Conservation (phyloP, 176 grass and related monocot genomes). For the Panicum miliaceum region DNA sequence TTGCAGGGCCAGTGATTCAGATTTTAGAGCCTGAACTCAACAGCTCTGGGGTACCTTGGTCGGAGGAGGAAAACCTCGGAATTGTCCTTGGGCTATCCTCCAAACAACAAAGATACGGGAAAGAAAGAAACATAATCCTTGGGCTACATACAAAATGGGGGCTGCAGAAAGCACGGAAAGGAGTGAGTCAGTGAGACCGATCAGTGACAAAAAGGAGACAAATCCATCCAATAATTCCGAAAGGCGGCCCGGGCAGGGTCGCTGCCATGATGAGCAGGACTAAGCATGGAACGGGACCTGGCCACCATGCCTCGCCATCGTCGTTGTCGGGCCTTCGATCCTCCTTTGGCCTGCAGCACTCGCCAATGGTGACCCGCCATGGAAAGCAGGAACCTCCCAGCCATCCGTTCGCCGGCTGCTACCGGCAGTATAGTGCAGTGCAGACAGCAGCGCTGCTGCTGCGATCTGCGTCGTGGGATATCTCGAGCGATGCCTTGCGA, state of each 20-base stretch:
- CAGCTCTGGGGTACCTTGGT: neutral
- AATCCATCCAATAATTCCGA: slow-evolving; percentile 6
- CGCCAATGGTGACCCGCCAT: slow-evolving; percentile 8
- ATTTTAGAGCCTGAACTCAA: neutral
- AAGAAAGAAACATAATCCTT: neutral
- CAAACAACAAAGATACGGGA: neutral
- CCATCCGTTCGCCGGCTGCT: neutral
- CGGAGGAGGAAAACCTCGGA: neutral
- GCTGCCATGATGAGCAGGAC: slow-evolving; percentile 21
- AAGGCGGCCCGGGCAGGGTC: neutral
- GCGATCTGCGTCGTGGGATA: neutral
- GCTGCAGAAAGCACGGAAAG: slow-evolving; percentile 1
- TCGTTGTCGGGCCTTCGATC: neutral
- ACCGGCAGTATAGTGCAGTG: neutral
- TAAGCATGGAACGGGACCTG: slow-evolving; percentile 35
- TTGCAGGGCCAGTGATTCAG: neutral
- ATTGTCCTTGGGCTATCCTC: neutral
- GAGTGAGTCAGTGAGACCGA: neutral
- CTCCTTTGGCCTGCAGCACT: neutral
- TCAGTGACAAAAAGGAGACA: slow-evolving; percentile 31
- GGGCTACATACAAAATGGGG: neutral
- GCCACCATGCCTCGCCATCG: slow-evolving; percentile 5
- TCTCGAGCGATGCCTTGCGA: neutral
- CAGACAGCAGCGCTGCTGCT: neutral
- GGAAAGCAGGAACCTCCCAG: neutral